Conservation (phyloP, 164 flowering plant species). For the Akebia trifoliata region DNA sequence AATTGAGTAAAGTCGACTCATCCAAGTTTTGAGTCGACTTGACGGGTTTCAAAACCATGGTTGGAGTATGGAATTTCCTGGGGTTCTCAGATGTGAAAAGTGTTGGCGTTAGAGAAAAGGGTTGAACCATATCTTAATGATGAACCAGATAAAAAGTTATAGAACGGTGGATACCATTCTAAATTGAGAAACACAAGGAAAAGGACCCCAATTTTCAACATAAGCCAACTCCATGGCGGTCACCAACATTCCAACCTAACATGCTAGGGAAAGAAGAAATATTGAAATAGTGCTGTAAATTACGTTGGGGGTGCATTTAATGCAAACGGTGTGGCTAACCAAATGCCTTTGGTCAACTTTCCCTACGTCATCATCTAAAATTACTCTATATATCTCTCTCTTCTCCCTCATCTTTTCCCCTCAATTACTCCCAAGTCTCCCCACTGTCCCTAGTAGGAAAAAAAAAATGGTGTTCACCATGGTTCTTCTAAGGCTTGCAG, state of each 20-base stretch:
- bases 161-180: no score
- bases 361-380: conserved; percentile 3
- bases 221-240: conserved; percentile 10
- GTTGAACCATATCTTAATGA: no score
- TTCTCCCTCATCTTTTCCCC: neutral
- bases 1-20: no score
- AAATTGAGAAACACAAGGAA: no score
- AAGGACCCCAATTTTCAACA: conserved; percentile 7
- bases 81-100: no score
- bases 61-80: no score
- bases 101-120: no score
- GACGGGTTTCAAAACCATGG: no score
- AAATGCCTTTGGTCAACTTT: conserved; percentile 33
- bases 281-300: conserved; percentile 1
- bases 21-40: no score
- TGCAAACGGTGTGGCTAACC: conserved; percentile 44
- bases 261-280: conserved; percentile 2
- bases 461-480: conserved; percentile 36
- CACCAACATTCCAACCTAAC: conserved; percentile 26
- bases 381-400: conserved; percentile 28
- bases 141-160: neutral
- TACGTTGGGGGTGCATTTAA: conserved; percentile 26
- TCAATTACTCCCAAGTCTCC: neutral
- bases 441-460: neutral
- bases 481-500: conserved; percentile 45